Conservation (phyloP, 257 asterid species). For the Solanum pinnatisectum region DNA sequence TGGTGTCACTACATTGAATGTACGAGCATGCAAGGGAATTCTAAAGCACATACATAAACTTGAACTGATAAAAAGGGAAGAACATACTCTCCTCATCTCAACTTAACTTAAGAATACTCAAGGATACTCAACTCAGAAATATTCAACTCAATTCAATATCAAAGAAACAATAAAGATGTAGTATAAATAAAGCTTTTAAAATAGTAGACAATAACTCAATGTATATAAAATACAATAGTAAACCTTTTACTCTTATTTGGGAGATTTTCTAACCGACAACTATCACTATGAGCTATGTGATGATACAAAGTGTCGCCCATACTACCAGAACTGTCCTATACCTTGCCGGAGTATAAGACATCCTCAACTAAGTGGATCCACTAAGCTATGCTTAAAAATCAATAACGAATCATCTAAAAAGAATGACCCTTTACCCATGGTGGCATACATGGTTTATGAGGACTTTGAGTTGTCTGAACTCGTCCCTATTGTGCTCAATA, state of each 20-base stretch:
- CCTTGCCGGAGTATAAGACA: background rate
- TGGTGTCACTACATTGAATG: too few relatives aligned
- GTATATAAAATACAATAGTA: background rate
- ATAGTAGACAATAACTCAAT: background rate
- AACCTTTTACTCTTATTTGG: too few relatives aligned
- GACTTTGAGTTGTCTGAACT: background rate
- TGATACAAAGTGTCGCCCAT: background rate
- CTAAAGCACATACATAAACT: too few relatives aligned
- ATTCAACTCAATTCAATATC: background rate
- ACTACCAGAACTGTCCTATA: background rate
- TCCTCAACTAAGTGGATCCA: too few relatives aligned
- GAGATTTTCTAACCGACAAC: background rate
- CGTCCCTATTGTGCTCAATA: background rate
- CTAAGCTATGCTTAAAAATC: background rate
- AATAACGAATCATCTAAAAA: too few relatives aligned
- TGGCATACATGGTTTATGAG: background rate
- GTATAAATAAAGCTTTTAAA: too few relatives aligned
- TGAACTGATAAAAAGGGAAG: too few relatives aligned
- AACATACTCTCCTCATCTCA: background rate
- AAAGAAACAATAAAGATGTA: too few relatives aligned
- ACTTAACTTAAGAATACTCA: background rate
- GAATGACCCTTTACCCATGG: background rate
- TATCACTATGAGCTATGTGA: background rate
- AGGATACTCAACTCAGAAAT: too few relatives aligned
- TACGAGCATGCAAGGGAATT: too few relatives aligned